phyloP scores from a whole-genome alignment of 2,329 filamentous ascomycete species.

The Aspergillus sojae region DNA sequence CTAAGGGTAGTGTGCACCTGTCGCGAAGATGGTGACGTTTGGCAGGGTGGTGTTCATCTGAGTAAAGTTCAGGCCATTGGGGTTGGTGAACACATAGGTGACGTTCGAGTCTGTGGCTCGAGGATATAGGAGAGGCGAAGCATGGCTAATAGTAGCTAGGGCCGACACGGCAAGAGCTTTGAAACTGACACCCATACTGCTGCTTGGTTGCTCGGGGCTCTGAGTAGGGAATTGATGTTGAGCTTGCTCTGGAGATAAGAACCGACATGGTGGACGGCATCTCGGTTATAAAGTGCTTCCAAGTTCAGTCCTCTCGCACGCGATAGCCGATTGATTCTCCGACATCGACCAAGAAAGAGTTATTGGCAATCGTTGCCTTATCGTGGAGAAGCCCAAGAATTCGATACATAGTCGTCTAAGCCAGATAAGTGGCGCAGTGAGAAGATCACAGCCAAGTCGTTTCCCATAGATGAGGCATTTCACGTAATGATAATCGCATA shows the following conservation, averaged over 20 bases:
- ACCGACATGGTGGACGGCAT: background rate
- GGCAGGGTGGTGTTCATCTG: constrained; percentile 29
- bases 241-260: background rate
- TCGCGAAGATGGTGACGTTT: constrained; percentile 30
- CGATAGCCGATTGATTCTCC: background rate
- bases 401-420: background rate
- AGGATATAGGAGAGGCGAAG: constrained; percentile 25
- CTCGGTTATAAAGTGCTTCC: background rate
- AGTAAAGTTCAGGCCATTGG: constrained; percentile 29
- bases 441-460: background rate
- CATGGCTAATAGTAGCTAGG: constrained; percentile 21
- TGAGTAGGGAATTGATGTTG: background rate
- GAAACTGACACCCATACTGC: constrained; percentile 21
- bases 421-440: background rate
- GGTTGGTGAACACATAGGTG: constrained; percentile 26
- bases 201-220: background rate
- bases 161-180: constrained; percentile 21
- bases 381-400: background rate
- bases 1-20: constrained; percentile 12
- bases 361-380: background rate
- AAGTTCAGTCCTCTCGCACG: background rate
- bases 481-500: constrained; percentile 10
- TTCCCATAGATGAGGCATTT: constrained; percentile 2
- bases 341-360: background rate
- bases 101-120: constrained; percentile 20